A percentile compares a stretch with the other conserved stretches of the same genome.
Conservation (phyloP, 345 rosid genomes). For the Corchorus capsularis region DNA sequence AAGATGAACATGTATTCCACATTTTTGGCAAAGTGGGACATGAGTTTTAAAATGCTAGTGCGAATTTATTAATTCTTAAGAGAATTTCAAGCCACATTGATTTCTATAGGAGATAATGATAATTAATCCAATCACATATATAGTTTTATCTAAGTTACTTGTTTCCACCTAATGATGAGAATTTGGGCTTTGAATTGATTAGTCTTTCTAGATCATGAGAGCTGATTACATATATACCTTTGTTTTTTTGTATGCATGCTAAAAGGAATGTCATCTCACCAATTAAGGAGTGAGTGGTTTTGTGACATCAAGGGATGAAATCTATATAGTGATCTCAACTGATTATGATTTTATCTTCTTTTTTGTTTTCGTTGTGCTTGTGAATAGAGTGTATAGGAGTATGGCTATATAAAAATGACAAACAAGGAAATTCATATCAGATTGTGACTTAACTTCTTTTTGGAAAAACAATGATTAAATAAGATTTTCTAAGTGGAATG, state of each 20-base stretch:
- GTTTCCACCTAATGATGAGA: conserved; percentile 11
- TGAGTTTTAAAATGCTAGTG: not conserved
- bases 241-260: not conserved
- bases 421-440: not conserved
- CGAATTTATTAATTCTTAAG: not conserved
- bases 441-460: not conserved
- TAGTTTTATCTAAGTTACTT: not conserved
- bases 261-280: not conserved
- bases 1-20: not conserved
- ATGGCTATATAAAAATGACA: not conserved
- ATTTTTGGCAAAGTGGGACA: not conserved
- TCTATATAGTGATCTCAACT: not conserved
- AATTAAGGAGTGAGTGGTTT: too few relatives aligned
- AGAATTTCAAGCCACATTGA: not conserved
- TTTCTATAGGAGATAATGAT: not conserved
- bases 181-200: not conserved
- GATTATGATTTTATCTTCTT: not conserved
- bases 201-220: not conserved
- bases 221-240: not conserved
- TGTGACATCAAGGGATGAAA: too few relatives aligned
- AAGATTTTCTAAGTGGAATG: not conserved
- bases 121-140: conserved; percentile 5
- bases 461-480: not conserved
- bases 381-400: too few relatives aligned
- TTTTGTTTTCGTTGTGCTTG: not conserved